Evolutionary conservation across 352 stramenopile genomes (phyloP), one percentile per base, ranked within the genome.

Genomic region (Globisporangium nodosum): DNA sequence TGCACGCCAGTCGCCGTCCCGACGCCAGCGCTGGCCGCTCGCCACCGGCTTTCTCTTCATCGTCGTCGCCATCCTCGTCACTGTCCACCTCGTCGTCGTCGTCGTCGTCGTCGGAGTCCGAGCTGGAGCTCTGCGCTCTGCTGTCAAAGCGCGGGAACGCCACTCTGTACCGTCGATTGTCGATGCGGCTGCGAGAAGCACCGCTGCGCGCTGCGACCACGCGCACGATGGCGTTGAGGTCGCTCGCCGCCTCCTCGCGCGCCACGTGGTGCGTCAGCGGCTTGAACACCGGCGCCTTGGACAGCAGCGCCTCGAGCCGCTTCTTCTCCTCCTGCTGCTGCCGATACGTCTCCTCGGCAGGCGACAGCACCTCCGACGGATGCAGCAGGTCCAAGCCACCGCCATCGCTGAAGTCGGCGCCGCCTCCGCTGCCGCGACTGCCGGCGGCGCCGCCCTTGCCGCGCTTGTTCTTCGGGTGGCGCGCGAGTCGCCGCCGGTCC

Each of bases 321-420:
- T 81, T 81, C 64, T 85, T 84, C 65, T 88, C 76, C 20, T 78
- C 66, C 43, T 71, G 71, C 56, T 77, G 59, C 39, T 65, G 56
- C 16, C 70, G 59, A 15, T 82, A 64, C 3, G 69, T 64, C 30
- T 69, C 64, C 24, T 77, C 66, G 4, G 64, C 60, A 2, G 66
- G 57, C 35, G 71, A 73, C 0, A 65, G 67, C 2, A 60, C 42
- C 5, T 52, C 42, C 18, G 24, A 45, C 3, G 18, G 18, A 15
- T 43, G 31, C 8, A 39, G 18, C 18, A 27, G 35, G 11, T 60
- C 56, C 5, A 51, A 35, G 15, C 69, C 70, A 49, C 60, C 66
- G 0, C 49, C 55, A 24, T 68, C 57, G 20, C 65, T 61, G 7
- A 2, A 6, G 50, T 21, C 35, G 43, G 18, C 33, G 30, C 24